phyloP scores from a whole-genome alignment of 2,329 filamentous ascomycete genomes.

The Aspergillus sp. region DNA sequence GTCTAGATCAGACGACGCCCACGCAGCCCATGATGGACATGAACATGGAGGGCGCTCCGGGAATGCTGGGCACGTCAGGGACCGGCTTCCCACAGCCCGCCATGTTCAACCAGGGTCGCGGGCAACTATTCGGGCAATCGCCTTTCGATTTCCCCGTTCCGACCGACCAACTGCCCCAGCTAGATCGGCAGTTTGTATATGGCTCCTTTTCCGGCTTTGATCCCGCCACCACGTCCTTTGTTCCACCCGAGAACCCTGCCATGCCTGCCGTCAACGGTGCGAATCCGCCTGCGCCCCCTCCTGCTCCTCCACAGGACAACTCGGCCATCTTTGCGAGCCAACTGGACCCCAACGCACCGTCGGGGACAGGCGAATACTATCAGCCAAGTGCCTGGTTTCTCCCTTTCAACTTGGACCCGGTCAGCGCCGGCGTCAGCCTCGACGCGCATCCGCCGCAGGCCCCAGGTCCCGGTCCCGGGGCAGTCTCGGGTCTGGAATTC shows the following conservation, averaged over 20 bases:
- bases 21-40: slow-evolving; percentile 29
- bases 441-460: slow-evolving; percentile 13
- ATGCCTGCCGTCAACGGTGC: slow-evolving; percentile 28
- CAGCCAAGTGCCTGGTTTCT: slow-evolving; percentile 77
- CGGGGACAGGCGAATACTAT: slow-evolving; percentile 38
- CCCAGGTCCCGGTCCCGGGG: slow-evolving; percentile 8
- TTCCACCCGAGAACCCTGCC: slow-evolving; percentile 28
- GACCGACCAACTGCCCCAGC: slow-evolving; percentile 58
- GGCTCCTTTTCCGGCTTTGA: slow-evolving; percentile 65
- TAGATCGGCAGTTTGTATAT: slow-evolving; percentile 75
- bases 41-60: slow-evolving; percentile 29
- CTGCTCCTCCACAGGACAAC: slow-evolving; percentile 15
- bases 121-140: slow-evolving; percentile 29
- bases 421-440: slow-evolving; percentile 22
- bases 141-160: slow-evolving; percentile 40
- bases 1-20: slow-evolving; percentile 27
- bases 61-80: slow-evolving; percentile 28
- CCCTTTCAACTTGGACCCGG: slow-evolving; percentile 84
- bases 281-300: slow-evolving; percentile 12
- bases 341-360: slow-evolving; percentile 34
- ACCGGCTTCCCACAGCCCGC: slow-evolving; percentile 39
- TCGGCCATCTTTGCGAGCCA: slow-evolving; percentile 36
- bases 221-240: slow-evolving; percentile 32
- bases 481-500: slow-evolving; percentile 22
- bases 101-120: slow-evolving; percentile 30